Base-by-base conservation (phyloP, 2,329 filamentous ascomycete genomes). In the Huntiella moniliformis region DNA sequence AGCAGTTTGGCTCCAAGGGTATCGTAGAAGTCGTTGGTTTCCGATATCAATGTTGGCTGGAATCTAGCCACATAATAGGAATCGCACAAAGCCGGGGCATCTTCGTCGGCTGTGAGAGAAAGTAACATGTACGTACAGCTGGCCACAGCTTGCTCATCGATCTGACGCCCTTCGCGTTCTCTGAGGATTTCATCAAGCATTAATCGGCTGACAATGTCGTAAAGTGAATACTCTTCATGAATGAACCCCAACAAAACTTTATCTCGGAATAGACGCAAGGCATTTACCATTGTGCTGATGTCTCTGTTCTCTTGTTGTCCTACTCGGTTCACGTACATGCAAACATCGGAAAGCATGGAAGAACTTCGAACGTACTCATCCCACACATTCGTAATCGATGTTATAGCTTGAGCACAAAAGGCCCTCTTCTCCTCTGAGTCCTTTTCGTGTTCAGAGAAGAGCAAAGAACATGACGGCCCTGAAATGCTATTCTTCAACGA, bases 311-410 rank as follows among this genome's bases (percentile, higher is more conserved):
- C 85, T 33, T 77, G 68, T 42, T 77, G 80, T 56, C 82, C 86
- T 22, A 87, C 79, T 42, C 86, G 80, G 58, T 98, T 88, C 68
- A 98, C 84, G 57, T 95, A 95, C 86, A 96, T 95, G 44, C 96
- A 69, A 31, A 96, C 85, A 60, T 96, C 91, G 3, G 87, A 86
- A 43, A 85, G 79, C 88, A 96, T 96, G 57, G 85, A 86, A 83
- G 94, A 94, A 38, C 82, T 87, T 47, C 82, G 74, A 57, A 87
- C 83, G 57, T 98, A 87, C 51, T 92, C 82, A 50, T 86, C 76
- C 85, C 87, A 98, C 2, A 79, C 76, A 48, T 77, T 70, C 54
- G 80, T 80, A 11, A 96, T 61, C 0, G 76, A 79, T 46, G 72
- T 71, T 1, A 79, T 77, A 36, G 94, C 75, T n/a, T 86, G 67